phyloP scores from a whole-genome alignment of 176 grass and related monocot species.

The Musa schizocarpa region DNA sequence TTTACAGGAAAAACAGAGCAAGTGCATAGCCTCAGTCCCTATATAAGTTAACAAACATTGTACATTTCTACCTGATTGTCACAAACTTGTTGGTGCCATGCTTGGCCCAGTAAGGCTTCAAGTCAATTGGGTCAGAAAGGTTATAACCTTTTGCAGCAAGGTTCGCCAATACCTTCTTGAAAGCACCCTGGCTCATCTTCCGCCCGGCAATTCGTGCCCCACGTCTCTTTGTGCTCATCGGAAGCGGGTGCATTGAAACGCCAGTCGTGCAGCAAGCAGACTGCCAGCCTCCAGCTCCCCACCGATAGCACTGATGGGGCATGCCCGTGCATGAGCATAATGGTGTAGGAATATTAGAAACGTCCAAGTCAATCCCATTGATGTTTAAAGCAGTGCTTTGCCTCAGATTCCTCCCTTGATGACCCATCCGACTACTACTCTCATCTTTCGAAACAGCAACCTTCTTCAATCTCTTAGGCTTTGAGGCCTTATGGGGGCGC shows the following conservation, averaged over 20 bases:
- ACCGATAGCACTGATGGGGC: slow-evolving; percentile 12
- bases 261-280: slow-evolving; percentile 8
- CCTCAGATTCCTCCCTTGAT: background rate
- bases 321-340: slow-evolving; percentile 8
- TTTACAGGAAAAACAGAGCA: background rate
- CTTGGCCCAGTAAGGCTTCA: slow-evolving; percentile 16
- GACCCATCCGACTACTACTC: background rate
- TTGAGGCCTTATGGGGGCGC: background rate
- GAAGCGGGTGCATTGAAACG: slow-evolving; percentile 5
- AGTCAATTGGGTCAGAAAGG: slow-evolving; percentile 7
- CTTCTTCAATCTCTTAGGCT: slow-evolving; percentile 1
- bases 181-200: slow-evolving; percentile 15
- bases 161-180: slow-evolving; percentile 11
- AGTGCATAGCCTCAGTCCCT: background rate
- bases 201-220: slow-evolving; percentile 4
- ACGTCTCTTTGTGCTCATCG: slow-evolving; percentile 12
- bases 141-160: slow-evolving; percentile 1
- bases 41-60: background rate
- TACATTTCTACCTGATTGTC: slow-evolving; percentile 8
- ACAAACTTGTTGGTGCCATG: slow-evolving; percentile 2
- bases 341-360: background rate
- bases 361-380: slow-evolving; percentile 7
- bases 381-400: background rate
- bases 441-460: background rate
- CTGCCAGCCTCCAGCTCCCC: slow-evolving; percentile 13